Evolutionary conservation across 164 flowering plant species (phyloP).

Genomic region (Protea cynaroides): DNA sequence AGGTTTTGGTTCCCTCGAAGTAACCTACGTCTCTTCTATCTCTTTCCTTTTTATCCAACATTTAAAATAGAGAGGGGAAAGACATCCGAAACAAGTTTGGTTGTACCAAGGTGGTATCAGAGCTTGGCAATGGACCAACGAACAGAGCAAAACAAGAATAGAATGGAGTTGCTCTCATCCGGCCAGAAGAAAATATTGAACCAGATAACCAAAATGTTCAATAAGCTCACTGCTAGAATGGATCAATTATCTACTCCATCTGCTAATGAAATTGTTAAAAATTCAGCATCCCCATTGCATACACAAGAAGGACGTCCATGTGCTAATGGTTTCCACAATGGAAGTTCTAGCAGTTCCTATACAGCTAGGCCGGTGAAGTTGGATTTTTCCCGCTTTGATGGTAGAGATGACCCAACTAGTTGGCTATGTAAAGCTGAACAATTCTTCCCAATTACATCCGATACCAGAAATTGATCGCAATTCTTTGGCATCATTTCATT

Average conservation of each 20-base stretch:
- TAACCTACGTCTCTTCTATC: background rate
- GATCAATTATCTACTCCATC: no score
- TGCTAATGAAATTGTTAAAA: background rate
- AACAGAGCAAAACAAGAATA: background rate
- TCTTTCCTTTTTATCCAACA: no score
- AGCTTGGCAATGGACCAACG: no score
- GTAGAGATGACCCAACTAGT: background rate
- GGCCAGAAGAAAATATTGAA: background rate
- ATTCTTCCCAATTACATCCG: no score
- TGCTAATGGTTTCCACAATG: background rate
- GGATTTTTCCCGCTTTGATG: background rate
- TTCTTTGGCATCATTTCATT: no score
- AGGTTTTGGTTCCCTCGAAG: slow-evolving; percentile 2
- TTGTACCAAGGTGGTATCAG: no score
- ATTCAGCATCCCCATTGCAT: no score
- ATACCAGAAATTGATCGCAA: no score
- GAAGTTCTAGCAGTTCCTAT: background rate
- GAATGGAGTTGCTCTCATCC: background rate
- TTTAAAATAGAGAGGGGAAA: background rate
- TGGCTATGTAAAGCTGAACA: background rate
- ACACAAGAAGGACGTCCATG: background rate
- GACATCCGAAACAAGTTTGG: background rate
- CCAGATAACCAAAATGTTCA: background rate
- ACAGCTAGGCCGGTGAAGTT: background rate
- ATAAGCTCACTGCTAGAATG: background rate